phyloP scores from a whole-genome alignment of 192 early-diverging fungal genomes.

The Dissophora ornata region DNA sequence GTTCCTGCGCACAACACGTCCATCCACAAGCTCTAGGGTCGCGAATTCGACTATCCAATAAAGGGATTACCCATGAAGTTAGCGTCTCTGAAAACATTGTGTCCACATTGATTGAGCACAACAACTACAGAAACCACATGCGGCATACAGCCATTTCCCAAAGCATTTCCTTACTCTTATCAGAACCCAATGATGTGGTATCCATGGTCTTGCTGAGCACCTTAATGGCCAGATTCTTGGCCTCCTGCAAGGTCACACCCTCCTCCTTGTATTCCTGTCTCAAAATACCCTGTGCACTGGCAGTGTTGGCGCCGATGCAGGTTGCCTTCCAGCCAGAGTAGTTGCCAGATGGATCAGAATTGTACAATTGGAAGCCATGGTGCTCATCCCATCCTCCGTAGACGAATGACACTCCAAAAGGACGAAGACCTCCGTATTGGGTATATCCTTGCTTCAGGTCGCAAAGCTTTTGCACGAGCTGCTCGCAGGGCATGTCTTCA shows the following conservation, averaged over 20 bases:
- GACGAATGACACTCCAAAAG: conserved; percentile 98
- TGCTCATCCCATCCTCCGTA: conserved; percentile 94
- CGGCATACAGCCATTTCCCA: neutral
- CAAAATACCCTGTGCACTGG: conserved; percentile 90
- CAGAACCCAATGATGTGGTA: conserved; percentile 86
- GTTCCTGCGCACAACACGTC: conserved; percentile 71
- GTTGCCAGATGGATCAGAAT: conserved; percentile 98
- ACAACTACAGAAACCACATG: too few species aligned
- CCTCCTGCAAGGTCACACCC: conserved; percentile 81
- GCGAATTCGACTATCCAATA: conserved; percentile 87
- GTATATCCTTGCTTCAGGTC: conserved; percentile 99
- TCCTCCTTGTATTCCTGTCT: conserved; percentile 98
- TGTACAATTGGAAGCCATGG: conserved; percentile 96
- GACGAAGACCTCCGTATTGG: conserved; percentile 96
- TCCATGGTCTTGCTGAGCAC: conserved; percentile 99
- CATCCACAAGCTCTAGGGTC: conserved; percentile 75
- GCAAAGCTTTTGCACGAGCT: conserved; percentile 93
- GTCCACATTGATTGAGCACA: too few species aligned
- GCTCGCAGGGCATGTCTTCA: conserved; percentile 94
- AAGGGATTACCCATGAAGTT: too few species aligned
- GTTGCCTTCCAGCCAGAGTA: conserved; percentile 99
- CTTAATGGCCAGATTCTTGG: conserved; percentile 91
- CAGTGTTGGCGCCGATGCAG: conserved; percentile 95
- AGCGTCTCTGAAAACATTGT: too few species aligned
- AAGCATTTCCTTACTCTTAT: conserved; percentile 80